A percentile compares a stretch with the other conserved stretches of the same genome.
Evolutionary conservation across 2,329 filamentous ascomycete species (phyloP).

Genomic region (Ophiostoma fasciatum): DNA sequence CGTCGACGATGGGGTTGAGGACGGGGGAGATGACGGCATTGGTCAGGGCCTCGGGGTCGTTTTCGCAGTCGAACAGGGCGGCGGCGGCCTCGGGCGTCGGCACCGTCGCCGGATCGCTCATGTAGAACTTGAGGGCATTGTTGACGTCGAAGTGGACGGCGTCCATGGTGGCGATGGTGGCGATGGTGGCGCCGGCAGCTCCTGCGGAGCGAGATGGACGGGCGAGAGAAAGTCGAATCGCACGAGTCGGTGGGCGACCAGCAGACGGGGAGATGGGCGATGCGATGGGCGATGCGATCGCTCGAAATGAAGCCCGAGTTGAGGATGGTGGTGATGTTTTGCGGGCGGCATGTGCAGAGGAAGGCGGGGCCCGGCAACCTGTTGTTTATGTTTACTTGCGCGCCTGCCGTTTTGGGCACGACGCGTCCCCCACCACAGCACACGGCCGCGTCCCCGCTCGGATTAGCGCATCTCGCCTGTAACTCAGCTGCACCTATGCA

Average conservation of each 20-base stretch:
- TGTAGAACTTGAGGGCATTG: constrained; percentile 88
- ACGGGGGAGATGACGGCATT: constrained; percentile 67
- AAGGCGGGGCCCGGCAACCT: constrained; percentile 9
- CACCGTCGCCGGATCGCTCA: constrained; percentile 78
- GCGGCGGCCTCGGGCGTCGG: constrained; percentile 74
- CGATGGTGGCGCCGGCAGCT: constrained; percentile 5
- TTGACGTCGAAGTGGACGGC: constrained; percentile 90
- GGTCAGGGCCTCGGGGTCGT: constrained; percentile 72
- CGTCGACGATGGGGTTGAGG: constrained; percentile 83
- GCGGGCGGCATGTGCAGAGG: background rate
- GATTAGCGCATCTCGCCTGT: no score
- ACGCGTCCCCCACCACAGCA: no score
- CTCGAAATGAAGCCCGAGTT: constrained; percentile 4
- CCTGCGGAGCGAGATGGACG: constrained; percentile 1
- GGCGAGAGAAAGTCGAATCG: background rate
- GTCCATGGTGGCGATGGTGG: constrained; percentile 35
- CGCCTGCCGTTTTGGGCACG: constrained; percentile 8
- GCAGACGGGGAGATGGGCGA: constrained; percentile 2
- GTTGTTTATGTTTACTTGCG: constrained; percentile 23
- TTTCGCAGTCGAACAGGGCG: constrained; percentile 79
- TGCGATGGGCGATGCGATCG: constrained; percentile 1
- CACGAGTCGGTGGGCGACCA: no score
- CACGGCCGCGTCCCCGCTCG: no score
- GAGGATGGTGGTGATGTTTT: constrained; percentile 4
- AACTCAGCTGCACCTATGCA: background rate